phyloP scores from a whole-genome alignment of 2,329 filamentous ascomycete genomes.

The Fusarium sp. region DNA sequence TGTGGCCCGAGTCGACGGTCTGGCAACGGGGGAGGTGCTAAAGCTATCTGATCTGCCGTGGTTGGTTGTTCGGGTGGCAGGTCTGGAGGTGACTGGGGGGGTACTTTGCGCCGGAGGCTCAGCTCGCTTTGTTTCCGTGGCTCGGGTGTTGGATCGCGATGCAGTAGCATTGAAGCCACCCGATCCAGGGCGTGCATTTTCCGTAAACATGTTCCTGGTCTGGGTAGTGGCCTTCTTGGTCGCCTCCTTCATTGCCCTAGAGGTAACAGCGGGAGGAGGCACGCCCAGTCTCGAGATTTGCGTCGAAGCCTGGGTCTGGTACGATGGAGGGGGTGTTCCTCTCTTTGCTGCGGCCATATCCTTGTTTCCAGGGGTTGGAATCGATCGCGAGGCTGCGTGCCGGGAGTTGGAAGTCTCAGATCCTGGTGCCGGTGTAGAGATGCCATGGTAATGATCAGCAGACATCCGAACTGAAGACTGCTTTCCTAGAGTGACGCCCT shows the following conservation, averaged over 20 bases:
- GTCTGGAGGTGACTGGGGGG: slow-evolving; percentile 10
- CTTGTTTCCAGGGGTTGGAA: slow-evolving; percentile 65
- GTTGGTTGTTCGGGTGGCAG: slow-evolving; percentile 2
- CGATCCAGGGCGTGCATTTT: slow-evolving; percentile 48
- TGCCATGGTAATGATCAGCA: slow-evolving; percentile 95
- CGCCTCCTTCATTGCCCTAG: slow-evolving; percentile 93
- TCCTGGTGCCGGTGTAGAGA: slow-evolving; percentile 77
- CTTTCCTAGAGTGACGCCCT: slow-evolving; percentile 78
- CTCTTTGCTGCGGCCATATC: slow-evolving; percentile 65
- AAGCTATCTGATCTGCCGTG: slow-evolving; percentile 25
- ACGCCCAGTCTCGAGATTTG: slow-evolving; percentile 82
- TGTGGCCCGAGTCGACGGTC: slow-evolving; percentile 26
- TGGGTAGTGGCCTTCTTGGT: slow-evolving; percentile 88
- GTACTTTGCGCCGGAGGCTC: slow-evolving; percentile 30
- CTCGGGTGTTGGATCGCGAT: slow-evolving; percentile 35
- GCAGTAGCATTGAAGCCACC: slow-evolving; percentile 43
- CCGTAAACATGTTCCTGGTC: slow-evolving; percentile 77
- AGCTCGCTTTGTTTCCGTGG: slow-evolving; percentile 31
- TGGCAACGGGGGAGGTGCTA: slow-evolving; percentile 48
- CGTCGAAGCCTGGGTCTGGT: slow-evolving; percentile 67
- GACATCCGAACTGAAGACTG: slow-evolving; percentile 83
- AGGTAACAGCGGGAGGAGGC: slow-evolving; percentile 89
- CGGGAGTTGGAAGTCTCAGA: slow-evolving; percentile 45
- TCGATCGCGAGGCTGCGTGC: slow-evolving; percentile 49
- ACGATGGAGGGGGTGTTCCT: slow-evolving; percentile 85